phyloP scores from a whole-genome alignment of 2,329 filamentous ascomycete species.

The Curvularia sp. region DNA sequence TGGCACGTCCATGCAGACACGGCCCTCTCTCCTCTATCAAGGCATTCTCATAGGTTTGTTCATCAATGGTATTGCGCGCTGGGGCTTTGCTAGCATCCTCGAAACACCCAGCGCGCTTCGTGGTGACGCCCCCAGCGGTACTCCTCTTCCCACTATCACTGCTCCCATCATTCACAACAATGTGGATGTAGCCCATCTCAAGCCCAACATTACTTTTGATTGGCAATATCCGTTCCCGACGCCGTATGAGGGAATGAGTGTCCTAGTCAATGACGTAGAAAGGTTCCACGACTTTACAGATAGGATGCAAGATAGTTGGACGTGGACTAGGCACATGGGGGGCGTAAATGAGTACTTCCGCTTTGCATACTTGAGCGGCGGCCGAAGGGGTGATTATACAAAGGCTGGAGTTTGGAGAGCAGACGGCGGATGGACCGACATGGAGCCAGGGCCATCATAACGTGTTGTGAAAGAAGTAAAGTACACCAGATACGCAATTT shows the following conservation, averaged over 20 bases:
- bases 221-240: slow-evolving; percentile 59
- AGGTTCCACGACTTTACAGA: slow-evolving; percentile 74
- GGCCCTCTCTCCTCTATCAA: slow-evolving; percentile 84
- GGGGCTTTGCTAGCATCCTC: slow-evolving; percentile 90
- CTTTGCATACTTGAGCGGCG: slow-evolving; percentile 76
- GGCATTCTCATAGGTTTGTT: slow-evolving; percentile 89
- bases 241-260: slow-evolving; percentile 74
- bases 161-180: slow-evolving; percentile 55
- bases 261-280: slow-evolving; percentile 87
- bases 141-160: slow-evolving; percentile 62
- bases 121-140: slow-evolving; percentile 61
- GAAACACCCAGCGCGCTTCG: slow-evolving; percentile 79
- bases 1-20: slow-evolving; percentile 86
- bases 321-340: slow-evolving; percentile 63
- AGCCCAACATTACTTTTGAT: slow-evolving; percentile 68
- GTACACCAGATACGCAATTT: background rate
- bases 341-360: slow-evolving; percentile 73
- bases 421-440: slow-evolving; percentile 70
- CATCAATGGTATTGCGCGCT: slow-evolving; percentile 90
- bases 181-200: slow-evolving; percentile 51
- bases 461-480: background rate
- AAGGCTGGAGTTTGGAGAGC: slow-evolving; percentile 74
- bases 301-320: slow-evolving; percentile 55
- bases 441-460: slow-evolving; percentile 64
- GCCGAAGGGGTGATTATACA: slow-evolving; percentile 72